Evolutionary conservation across 768 basidiomycete genomes (phyloP).

Genomic region (Suillus discolor): DNA sequence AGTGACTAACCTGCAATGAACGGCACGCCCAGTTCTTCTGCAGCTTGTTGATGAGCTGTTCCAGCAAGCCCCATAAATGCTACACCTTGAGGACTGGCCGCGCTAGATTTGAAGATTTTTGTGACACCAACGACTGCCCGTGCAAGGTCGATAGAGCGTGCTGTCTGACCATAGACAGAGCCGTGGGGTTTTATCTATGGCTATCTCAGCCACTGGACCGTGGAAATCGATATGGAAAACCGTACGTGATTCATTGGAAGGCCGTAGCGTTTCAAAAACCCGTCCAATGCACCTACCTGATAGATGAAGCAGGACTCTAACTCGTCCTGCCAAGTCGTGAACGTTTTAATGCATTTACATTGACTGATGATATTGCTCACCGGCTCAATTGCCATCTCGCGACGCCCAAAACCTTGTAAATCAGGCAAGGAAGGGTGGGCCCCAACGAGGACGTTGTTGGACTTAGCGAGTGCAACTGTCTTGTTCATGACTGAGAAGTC

Average conservation of each 20-base stretch:
- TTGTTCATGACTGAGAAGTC: slow-evolving; percentile 69
- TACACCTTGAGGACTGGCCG: slow-evolving; percentile 32
- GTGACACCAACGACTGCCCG: slow-evolving; percentile 55
- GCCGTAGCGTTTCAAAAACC: slow-evolving; percentile 57
- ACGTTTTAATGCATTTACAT: not conserved
- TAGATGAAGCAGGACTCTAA: slow-evolving; percentile 60
- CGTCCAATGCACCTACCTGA: slow-evolving; percentile 66
- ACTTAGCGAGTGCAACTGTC: slow-evolving; percentile 60
- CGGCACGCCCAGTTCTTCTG: slow-evolving; percentile 52
- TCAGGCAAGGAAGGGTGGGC: slow-evolving; percentile 71
- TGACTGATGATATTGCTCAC: slow-evolving; percentile 33
- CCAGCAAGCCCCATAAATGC: slow-evolving; percentile 67
- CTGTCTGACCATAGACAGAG: slow-evolving; percentile 61
- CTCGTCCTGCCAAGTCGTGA: slow-evolving; percentile 44
- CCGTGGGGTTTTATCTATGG: slow-evolving; percentile 62
- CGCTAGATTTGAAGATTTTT: slow-evolving; percentile 46
- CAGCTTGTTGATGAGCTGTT: slow-evolving; percentile 60
- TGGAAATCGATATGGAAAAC: slow-evolving; percentile 14
- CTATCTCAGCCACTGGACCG: not conserved
- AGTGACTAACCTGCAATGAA: slow-evolving; percentile 59
- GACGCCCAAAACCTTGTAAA: slow-evolving; percentile 63
- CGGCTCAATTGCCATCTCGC: slow-evolving; percentile 64
- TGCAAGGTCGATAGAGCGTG: slow-evolving; percentile 56
- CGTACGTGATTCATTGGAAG: slow-evolving; percentile 59
- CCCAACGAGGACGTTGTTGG: slow-evolving; percentile 57